Evolutionary conservation across 2,329 filamentous ascomycete genomes (phyloP), one percentile per base, ranked within the genome.

Genomic region (Ophiobolus disseminans): DNA sequence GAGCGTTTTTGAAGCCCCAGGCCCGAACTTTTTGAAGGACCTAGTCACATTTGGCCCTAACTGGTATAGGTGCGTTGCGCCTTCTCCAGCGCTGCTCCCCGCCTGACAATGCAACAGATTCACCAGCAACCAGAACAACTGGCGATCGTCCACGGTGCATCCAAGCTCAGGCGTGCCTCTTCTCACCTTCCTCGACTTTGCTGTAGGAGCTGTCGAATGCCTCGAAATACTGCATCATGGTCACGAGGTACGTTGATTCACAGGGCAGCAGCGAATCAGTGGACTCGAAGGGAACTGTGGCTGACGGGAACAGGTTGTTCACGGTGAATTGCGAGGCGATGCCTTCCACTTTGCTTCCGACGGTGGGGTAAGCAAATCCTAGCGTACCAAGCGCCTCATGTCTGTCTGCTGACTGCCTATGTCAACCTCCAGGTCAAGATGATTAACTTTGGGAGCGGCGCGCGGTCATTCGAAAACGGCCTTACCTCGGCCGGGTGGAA

Each of bases 201-300:
- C 92, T 22, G 90, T 96, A 49, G 92, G 92, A 19, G 89, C 92
- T 1, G 85, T 89, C 5, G 85, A 95, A 70, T 95, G 90, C 66
- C 75, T 96, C 38, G 92, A 97, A 72, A 86, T 95, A 37, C 76
- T 97, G n/a, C 93, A 97, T 64, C 91, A 97, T 73, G 87, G 89
- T 7, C 84, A 93, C 48, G 87, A 90, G 51, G 85, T 91, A n/a
- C n/a, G n/a, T n/a, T n/a, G n/a, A n/a, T n/a, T n/a, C n/a, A n/a
- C n/a, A n/a, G n/a, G n/a, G n/a, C n/a, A n/a, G n/a, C n/a, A n/a
- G n/a, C n/a, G n/a, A n/a, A n/a, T n/a, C n/a, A n/a, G n/a, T n/a
- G n/a, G n/a, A n/a, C n/a, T n/a, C n/a, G n/a, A n/a, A n/a, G n/a
- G n/a, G n/a, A n/a, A n/a, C n/a, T n/a, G n/a, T n/a, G n/a, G n/a